Conservation (phyloP, 2,329 filamentous ascomycete genomes). For the Gliomastix tumulicola region DNA sequence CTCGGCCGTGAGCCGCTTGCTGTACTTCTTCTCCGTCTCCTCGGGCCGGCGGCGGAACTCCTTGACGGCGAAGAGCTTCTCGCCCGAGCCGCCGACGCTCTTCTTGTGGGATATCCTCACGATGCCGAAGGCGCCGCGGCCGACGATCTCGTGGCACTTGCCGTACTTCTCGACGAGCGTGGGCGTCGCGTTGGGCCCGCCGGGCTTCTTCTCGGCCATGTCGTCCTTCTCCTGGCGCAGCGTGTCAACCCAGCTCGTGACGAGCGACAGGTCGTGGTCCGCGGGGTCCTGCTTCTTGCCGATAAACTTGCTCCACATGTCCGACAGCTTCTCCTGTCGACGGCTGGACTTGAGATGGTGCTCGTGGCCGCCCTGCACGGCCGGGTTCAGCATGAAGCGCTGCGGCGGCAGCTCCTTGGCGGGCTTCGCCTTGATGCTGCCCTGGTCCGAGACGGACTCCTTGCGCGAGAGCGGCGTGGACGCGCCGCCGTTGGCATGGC, state of each 20-base stretch:
- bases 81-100: conserved; percentile 70
- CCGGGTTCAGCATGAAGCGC: conserved; percentile 44
- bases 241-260: conserved; percentile 94
- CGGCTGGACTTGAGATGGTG: conserved; percentile 86
- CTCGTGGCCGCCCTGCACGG: conserved; percentile 65
- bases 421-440: conserved; percentile 15
- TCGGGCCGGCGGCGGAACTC: conserved; percentile 93
- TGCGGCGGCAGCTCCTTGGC: conserved; percentile 19
- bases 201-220: conserved; percentile 73
- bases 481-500: conserved; percentile 10
- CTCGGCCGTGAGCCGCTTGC: conserved; percentile 92
- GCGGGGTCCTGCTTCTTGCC: conserved; percentile 69
- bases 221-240: conserved; percentile 85
- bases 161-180: conserved; percentile 95
- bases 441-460: conserved; percentile 33
- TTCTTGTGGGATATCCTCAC: conserved; percentile 97
- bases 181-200: conserved; percentile 59
- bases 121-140: conserved; percentile 92
- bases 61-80: conserved; percentile 95
- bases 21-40: conserved; percentile 95
- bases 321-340: conserved; percentile 88
- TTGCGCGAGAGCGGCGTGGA: conserved; percentile 35
- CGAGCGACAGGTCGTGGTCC: conserved; percentile 81
- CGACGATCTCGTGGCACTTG: conserved; percentile 95
- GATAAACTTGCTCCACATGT: conserved; percentile 82